A percentile compares a stretch with the other conserved stretches of the same genome.
phyloP scores from a whole-genome alignment of 192 early-diverging fungal species.

The Coemansia sp. region DNA sequence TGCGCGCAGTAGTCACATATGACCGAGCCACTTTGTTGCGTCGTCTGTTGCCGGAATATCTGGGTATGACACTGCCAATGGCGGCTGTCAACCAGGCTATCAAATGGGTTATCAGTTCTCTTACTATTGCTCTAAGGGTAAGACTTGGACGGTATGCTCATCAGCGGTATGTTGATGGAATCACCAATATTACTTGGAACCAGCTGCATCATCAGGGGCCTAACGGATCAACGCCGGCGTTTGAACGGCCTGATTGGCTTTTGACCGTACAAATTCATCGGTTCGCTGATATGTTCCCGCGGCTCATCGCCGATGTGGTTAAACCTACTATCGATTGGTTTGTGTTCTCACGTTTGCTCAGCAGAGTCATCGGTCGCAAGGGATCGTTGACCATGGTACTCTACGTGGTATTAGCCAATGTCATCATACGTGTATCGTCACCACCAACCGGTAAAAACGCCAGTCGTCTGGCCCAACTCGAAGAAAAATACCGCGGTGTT shows the following conservation, averaged over 20 bases:
- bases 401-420: conserved; percentile 45
- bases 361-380: conserved; percentile 41
- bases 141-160: conserved; percentile 48
- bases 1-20: conserved; percentile 47
- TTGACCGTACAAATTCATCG: conserved; percentile 56
- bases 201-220: conserved; percentile 40
- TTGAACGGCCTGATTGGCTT: conserved; percentile 54
- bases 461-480: conserved; percentile 33
- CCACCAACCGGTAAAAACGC: conserved; percentile 47
- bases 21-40: conserved; percentile 41
- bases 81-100: conserved; percentile 55
- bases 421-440: conserved; percentile 44
- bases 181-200: conserved; percentile 56
- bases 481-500: conserved; percentile 46
- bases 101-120: conserved; percentile 54
- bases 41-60: conserved; percentile 52
- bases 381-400: conserved; percentile 53
- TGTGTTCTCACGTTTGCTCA: conserved; percentile 54
- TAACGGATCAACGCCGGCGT: conserved; percentile 26
- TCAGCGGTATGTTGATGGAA: conserved; percentile 52
- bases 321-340: conserved; percentile 55
- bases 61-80: conserved; percentile 53
- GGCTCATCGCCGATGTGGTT: conserved; percentile 49
- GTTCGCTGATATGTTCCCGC: conserved; percentile 55
- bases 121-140: conserved; percentile 52